Evolutionary conservation across 2,329 filamentous ascomycete species (phyloP).

Genomic region (Metarhizium humberi): DNA sequence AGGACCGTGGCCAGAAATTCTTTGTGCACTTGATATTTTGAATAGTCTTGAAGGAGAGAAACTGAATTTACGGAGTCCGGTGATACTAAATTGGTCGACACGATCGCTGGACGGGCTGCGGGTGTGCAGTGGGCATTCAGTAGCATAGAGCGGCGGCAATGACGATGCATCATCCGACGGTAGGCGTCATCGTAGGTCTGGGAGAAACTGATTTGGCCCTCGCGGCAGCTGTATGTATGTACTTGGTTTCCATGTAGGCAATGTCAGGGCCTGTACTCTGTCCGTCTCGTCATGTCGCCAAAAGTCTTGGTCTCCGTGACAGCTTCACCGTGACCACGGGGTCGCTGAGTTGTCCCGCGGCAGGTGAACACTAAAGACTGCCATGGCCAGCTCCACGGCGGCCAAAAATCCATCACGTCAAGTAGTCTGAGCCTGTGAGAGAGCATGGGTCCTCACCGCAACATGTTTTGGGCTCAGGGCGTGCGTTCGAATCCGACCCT

Average conservation of each 20-base stretch:
- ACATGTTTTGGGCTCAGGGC: not conserved
- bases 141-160: not conserved
- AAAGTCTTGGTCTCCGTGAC: not conserved
- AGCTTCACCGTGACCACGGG: conserved; percentile 1
- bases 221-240: not conserved
- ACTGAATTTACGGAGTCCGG: not conserved
- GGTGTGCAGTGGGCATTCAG: not conserved
- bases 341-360: not conserved
- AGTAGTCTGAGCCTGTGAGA: not conserved
- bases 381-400: not conserved
- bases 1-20: not conserved
- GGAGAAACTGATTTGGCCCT: not conserved
- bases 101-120: not conserved
- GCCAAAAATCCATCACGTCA: conserved; percentile 1
- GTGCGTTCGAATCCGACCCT: not conserved
- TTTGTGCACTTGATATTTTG: not conserved
- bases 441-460: conserved; percentile 2
- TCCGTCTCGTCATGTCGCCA: not conserved
- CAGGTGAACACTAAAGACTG: not conserved
- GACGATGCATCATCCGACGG: not conserved
- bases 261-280: not conserved
- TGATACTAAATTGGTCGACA: not conserved
- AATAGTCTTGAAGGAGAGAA: not conserved
- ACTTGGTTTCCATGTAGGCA: not conserved
- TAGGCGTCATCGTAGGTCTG: not conserved